Percentiles rank a stretch among this genome's conserved stretches.
These are phyloP conservation scores for Colletotrichum phormii DNA, from an alignment of 2,329 filamentous ascomycete species.

Conservation along the genomic window DNA sequence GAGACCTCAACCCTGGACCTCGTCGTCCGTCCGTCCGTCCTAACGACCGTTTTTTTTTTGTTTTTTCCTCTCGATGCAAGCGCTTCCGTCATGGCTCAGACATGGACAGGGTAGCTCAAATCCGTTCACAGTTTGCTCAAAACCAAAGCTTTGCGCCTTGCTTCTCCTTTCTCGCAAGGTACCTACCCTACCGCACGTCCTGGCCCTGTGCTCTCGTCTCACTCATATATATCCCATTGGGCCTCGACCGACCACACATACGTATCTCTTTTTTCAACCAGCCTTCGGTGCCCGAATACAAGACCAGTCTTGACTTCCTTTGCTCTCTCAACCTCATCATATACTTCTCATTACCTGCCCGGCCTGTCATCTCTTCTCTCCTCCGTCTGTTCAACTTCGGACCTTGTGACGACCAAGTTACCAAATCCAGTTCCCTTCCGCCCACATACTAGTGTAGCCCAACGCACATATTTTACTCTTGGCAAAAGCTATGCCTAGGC, in stretches of 20 bases:
- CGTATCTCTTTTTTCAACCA: neutral
- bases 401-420: neutral
- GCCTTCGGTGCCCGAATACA: conserved; percentile 5
- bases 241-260: conserved; percentile 23
- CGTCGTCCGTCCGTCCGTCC: conserved; percentile 35
- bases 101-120: conserved; percentile 37
- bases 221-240: conserved; percentile 36
- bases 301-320: conserved; percentile 15
- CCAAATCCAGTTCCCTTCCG: neutral
- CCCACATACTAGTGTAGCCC: neutral
- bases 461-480: neutral
- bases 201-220: conserved; percentile 30
- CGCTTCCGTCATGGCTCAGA: conserved; percentile 40
- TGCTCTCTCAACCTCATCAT: neutral
- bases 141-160: conserved; percentile 35
- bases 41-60: conserved; percentile 38
- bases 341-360: neutral
- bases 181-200: conserved; percentile 30
- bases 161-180: conserved; percentile 23
- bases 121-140: conserved; percentile 35
- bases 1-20: conserved; percentile 38
- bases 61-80: conserved; percentile 31
- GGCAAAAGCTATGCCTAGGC: neutral
- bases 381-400: conserved; percentile 28
- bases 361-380: conserved; percentile 31